phyloP scores from a whole-genome alignment of 1,284 basidiomycete genomes.

The Cryptococcus hybrid region DNA sequence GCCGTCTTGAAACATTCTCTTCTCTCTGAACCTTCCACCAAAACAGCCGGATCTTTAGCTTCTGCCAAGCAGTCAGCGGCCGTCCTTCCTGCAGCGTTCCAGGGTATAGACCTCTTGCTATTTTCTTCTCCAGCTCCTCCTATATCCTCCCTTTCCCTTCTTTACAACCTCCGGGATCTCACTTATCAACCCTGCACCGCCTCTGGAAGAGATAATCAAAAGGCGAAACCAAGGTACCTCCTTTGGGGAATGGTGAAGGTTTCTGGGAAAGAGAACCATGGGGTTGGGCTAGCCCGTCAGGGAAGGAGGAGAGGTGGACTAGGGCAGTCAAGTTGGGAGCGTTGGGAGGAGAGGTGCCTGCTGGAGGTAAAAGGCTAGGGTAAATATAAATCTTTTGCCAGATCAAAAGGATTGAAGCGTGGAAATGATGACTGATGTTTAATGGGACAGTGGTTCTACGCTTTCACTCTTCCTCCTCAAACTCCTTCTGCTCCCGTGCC shows the following conservation, averaged over 20 bases:
- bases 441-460: slow-evolving; percentile 66
- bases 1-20: slow-evolving; percentile 57
- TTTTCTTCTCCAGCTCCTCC: slow-evolving; percentile 74
- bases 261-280: slow-evolving; percentile 95
- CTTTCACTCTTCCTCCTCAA: slow-evolving; percentile 61
- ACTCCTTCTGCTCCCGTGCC: slow-evolving; percentile 37
- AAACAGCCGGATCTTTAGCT: slow-evolving; percentile 63
- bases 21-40: slow-evolving; percentile 39
- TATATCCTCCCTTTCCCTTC: slow-evolving; percentile 65
- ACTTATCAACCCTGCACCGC: slow-evolving; percentile 55
- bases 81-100: slow-evolving; percentile 52
- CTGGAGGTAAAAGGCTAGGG: slow-evolving; percentile 74
- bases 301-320: slow-evolving; percentile 59
- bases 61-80: slow-evolving; percentile 68
- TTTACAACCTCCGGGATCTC: slow-evolving; percentile 52
- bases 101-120: slow-evolving; percentile 77
- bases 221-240: slow-evolving; percentile 43
- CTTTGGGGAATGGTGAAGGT: slow-evolving; percentile 57
- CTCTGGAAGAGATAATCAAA: slow-evolving; percentile 66
- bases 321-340: slow-evolving; percentile 80
- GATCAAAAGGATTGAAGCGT: not conserved
- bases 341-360: slow-evolving; percentile 63
- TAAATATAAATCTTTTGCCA: slow-evolving; percentile 48
- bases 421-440: too few relatives aligned
- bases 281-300: slow-evolving; percentile 68